phyloP scores from a whole-genome alignment of 1,139 yeast genomes.

The Arxiozyma telluris region DNA sequence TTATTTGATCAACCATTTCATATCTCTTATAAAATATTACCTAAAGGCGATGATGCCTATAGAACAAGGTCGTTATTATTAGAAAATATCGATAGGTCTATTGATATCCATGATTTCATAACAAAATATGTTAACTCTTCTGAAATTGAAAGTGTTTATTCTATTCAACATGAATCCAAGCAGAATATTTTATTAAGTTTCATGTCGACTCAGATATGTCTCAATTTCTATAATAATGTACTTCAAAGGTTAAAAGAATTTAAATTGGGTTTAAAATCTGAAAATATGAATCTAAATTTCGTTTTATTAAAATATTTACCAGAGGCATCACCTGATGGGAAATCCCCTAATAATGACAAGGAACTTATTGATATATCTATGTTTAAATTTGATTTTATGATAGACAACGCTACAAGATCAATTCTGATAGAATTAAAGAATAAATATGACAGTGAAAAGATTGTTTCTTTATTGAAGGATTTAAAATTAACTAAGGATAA shows the following conservation, averaged over 20 bases:
- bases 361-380: slow-evolving; percentile 4
- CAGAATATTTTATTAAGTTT: slow-evolving; percentile 33
- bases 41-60: slow-evolving; percentile 28
- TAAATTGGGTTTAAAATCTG: slow-evolving; percentile 37
- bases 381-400: slow-evolving; percentile 13
- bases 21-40: slow-evolving; percentile 22
- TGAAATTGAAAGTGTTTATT: slow-evolving; percentile 36
- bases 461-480: slow-evolving; percentile 36
- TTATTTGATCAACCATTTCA: slow-evolving; percentile 17
- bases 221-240: slow-evolving; percentile 38
- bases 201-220: slow-evolving; percentile 37
- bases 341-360: slow-evolving; percentile 35
- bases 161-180: slow-evolving; percentile 9
- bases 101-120: slow-evolving; percentile 21
- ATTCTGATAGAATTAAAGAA: slow-evolving; percentile 21
- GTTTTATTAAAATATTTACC: slow-evolving; percentile 50
- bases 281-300: slow-evolving; percentile 51
- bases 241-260: slow-evolving; percentile 38
- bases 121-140: slow-evolving; percentile 31
- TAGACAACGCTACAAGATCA: slow-evolving; percentile 25
- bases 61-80: slow-evolving; percentile 27
- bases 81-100: slow-evolving; percentile 23
- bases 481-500: slow-evolving; percentile 31
- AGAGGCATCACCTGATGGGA: slow-evolving; percentile 64
- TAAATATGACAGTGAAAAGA: slow-evolving; percentile 10